A percentile compares a stretch with the other conserved stretches of the same genome.
Evolutionary conservation across 495 filamentous ascomycete species (phyloP).

Genomic region (Evernia prunastri): DNA sequence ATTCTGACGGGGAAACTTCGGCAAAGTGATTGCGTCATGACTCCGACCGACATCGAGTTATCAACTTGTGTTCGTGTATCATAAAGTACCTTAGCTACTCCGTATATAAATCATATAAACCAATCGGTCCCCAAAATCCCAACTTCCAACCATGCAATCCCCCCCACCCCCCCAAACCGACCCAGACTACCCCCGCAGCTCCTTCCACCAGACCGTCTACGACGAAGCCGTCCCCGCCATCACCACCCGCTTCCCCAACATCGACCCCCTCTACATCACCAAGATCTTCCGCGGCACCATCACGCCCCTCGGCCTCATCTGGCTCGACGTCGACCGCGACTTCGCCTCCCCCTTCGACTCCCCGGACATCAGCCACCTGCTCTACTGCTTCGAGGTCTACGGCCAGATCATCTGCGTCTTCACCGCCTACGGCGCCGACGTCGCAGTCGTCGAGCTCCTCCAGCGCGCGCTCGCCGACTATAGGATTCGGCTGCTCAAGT

Average conservation of each 20-base stretch:
- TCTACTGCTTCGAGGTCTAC: conserved; percentile 34
- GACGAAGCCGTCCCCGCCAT: conserved; percentile 12
- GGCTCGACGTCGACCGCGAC: conserved; percentile 28
- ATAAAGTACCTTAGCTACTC: too few species aligned
- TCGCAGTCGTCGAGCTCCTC: too few species aligned
- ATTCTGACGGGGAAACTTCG: too few species aligned
- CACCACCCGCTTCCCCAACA: conserved; percentile 20
- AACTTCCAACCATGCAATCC: too few species aligned
- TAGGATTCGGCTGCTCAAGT: conserved; percentile 17
- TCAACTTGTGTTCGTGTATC: too few species aligned
- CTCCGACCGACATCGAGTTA: too few species aligned
- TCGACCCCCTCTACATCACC: conserved; percentile 21
- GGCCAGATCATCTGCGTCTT: conserved; percentile 19
- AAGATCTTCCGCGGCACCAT: conserved; percentile 26
- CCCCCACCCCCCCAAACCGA: too few species aligned
- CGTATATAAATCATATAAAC: too few species aligned
- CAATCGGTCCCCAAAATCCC: too few species aligned
- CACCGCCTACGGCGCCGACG: too few species aligned
- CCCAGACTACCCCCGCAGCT: too few species aligned
- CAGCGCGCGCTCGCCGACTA: conserved; percentile 22
- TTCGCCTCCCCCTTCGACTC: conserved; percentile 45
- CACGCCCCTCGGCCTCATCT: conserved; percentile 17
- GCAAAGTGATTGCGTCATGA: too few species aligned
- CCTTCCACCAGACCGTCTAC: conserved; percentile 20
- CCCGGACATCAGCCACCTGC: conserved; percentile 64